Conservation (phyloP, 164 flowering plant genomes). For the Amborella trichopoda region DNA sequence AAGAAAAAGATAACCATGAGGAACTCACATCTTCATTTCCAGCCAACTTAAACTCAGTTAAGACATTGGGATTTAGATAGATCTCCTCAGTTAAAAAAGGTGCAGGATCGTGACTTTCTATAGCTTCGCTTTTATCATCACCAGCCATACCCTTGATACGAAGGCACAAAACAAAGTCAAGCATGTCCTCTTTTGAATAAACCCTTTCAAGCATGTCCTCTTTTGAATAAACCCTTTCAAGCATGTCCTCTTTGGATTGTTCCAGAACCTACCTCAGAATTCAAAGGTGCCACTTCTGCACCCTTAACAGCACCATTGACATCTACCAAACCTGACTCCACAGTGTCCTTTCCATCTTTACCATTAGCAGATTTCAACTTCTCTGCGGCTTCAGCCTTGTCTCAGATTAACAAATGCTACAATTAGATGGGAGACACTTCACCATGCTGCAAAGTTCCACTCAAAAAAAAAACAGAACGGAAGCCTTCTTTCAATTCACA, state of each 20-base stretch:
- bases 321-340: constrained; percentile 18
- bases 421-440: constrained; percentile 6
- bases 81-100: constrained; percentile 29
- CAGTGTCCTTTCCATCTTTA: constrained; percentile 24
- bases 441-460: background rate
- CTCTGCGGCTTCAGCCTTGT: constrained; percentile 60
- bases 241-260: no score
- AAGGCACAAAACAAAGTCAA: background rate
- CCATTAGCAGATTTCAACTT: constrained; percentile 22
- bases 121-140: constrained; percentile 12
- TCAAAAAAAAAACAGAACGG: no score
- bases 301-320: constrained; percentile 14
- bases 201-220: no score
- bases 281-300: no score
- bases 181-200: no score
- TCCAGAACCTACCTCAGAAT: constrained; percentile 13
- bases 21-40: constrained; percentile 57
- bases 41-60: constrained; percentile 79
- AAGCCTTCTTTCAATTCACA: no score
- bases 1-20: background rate
- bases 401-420: constrained; percentile 10
- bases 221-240: no score
- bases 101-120: constrained; percentile 19
- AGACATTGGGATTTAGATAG: constrained; percentile 79
- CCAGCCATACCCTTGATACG: constrained; percentile 21